A percentile compares a stretch with the other conserved stretches of the same genome.
Conservation (phyloP, 345 rosid genomes). For the Litchi chinensis region DNA sequence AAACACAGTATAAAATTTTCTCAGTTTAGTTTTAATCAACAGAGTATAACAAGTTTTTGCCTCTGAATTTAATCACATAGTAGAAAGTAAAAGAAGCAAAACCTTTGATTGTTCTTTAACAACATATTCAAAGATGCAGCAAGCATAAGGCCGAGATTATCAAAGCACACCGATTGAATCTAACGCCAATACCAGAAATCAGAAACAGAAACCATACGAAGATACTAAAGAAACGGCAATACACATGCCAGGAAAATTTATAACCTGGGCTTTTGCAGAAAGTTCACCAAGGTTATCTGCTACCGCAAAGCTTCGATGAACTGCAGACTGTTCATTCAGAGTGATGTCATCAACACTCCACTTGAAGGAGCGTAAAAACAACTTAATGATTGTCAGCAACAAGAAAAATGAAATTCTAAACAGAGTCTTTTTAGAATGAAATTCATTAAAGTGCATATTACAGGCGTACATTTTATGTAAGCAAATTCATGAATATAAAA, state of each 20-base stretch:
- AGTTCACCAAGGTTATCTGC: conserved; percentile 95
- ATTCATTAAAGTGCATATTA: background rate
- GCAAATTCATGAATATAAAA: background rate
- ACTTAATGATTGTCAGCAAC: background rate
- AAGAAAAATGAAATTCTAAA: background rate
- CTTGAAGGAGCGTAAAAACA: background rate
- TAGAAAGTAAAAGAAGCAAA: conserved; percentile 16
- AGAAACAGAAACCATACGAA: conserved; percentile 13
- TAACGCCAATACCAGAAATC: conserved; percentile 34
- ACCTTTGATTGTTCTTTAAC: conserved; percentile 68
- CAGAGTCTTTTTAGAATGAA: background rate
- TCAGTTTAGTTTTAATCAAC: background rate
- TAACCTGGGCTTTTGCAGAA: conserved; percentile 90
- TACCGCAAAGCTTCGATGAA: conserved; percentile 91
- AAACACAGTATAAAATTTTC: background rate
- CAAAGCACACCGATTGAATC: conserved; percentile 80
- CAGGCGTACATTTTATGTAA: background rate
- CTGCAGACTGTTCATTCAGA: conserved; percentile 55
- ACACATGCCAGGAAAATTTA: conserved; percentile 8
- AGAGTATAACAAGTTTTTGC: background rate
- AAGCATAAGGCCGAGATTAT: conserved; percentile 68
- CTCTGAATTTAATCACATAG: background rate
- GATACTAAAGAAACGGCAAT: conserved; percentile 1
- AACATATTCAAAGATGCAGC: conserved; percentile 60
- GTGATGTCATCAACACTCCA: background rate